Base-by-base conservation (phyloP, 345 rosid genomes). In the Garcia nutans region DNA sequence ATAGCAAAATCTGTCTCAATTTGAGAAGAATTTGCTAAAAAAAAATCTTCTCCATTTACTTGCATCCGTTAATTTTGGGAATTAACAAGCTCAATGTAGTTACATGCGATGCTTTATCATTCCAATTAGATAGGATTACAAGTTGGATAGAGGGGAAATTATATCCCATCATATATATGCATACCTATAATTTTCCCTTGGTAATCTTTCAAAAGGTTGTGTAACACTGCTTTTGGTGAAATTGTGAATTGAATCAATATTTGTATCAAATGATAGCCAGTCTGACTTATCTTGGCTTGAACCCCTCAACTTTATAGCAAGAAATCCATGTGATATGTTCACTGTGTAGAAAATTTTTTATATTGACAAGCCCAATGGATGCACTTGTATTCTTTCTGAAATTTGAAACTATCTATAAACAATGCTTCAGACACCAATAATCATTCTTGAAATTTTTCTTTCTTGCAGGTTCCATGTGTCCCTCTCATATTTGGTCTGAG, bases 401-500 rank as follows among this genome's bases (percentile, higher is more conserved):
- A 47, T 49, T 57, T 26, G 60, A 41, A 37, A 20, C 20, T 50
- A 33, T 26, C 23, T 24, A 23, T 16, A 16, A 57, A 3, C 47
- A 8, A 41, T 6, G 11, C 20, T 24, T 52, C n/a, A 57, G 24
- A 26, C 23, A 7, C 26, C 24, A 11, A 41, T 52, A 15, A 20
- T 19, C 22, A 33, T 45, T 62, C 16, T 28, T 76, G 1, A 64
- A 64, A 71, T 23, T n/a, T 70, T 19, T 42, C 68, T 75, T 12
- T 45, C 68, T 17, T 82, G 77, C 86, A 96, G 99, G 86, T 92
- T 45, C 88, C 93, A 44, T 89, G 88, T 55, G 97, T 87, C 75
- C 99, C 99, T 66, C 88, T 91, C 72, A 67, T 96, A 75, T 93
- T 69, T 84, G 95, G 91, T 11, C 72, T 96, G 65, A 87, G 95